Evolutionary conservation across 768 basidiomycete species (phyloP).

Genomic region (Rhodotorula toruloides): DNA sequence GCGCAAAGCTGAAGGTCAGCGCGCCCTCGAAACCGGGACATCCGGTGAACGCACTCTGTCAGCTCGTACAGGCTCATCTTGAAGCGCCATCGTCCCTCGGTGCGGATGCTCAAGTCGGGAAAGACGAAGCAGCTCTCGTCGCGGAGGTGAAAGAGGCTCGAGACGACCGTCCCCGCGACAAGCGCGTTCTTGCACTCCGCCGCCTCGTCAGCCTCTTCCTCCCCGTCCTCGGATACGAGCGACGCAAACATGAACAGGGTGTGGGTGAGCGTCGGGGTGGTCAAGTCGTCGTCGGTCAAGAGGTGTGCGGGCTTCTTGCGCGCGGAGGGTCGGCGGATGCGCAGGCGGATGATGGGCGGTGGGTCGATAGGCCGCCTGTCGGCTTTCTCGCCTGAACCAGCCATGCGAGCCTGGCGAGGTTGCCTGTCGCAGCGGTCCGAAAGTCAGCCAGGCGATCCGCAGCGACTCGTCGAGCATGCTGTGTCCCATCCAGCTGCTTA

Average conservation of each 20-base stretch:
- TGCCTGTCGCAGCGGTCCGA: not conserved
- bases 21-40: not conserved
- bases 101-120: conserved; percentile 84
- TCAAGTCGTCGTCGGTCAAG: conserved; percentile 25
- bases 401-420: conserved; percentile 25
- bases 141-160: conserved; percentile 83
- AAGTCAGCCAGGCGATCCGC: not conserved
- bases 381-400: conserved; percentile 52
- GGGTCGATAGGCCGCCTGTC: conserved; percentile 96
- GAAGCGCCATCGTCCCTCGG: conserved; percentile 81
- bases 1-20: conserved; percentile 28
- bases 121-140: conserved; percentile 80
- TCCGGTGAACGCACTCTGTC: conserved; percentile 62
- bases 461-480: not conserved
- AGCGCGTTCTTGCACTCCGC: conserved; percentile 57
- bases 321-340: conserved; percentile 51
- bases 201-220: conserved; percentile 25
- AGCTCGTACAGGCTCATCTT: conserved; percentile 81
- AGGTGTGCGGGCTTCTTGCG: not conserved
- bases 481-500: not conserved
- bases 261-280: conserved; percentile 34
- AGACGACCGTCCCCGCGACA: conserved; percentile 85
- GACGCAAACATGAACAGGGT: conserved; percentile 34
- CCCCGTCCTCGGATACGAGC: conserved; percentile 31
- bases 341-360: conserved; percentile 90